phyloP scores from a whole-genome alignment of 495 filamentous ascomycete genomes.

The Penicillium desertorum region DNA sequence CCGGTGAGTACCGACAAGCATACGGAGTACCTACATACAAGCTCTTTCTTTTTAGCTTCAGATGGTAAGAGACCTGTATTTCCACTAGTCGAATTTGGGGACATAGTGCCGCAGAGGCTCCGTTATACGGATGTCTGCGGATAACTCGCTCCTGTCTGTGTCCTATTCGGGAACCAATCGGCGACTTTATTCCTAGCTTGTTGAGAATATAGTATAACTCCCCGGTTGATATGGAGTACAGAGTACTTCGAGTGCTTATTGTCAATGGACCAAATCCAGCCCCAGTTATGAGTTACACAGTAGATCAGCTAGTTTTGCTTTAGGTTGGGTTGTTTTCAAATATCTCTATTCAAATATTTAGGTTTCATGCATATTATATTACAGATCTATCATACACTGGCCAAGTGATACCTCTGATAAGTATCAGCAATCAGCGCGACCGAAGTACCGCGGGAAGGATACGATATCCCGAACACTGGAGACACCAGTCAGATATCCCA shows the following conservation, averaged over 20 bases:
- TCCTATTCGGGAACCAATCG: constrained; percentile 1
- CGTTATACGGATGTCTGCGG: constrained; percentile 5
- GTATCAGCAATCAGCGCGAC: constrained; percentile 80
- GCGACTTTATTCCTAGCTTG: background rate
- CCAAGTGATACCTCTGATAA: background rate
- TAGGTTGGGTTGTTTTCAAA: background rate
- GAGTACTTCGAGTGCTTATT: background rate
- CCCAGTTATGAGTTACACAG: background rate
- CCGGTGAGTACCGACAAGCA: constrained; percentile 3
- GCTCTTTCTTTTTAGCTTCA: background rate
- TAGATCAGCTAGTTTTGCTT: background rate
- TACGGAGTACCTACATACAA: too few species aligned
- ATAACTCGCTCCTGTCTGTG: background rate
- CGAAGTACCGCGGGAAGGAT: constrained; percentile 85
- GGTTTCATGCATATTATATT: constrained; percentile 14
- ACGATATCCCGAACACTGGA: constrained; percentile 84
- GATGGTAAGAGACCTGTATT: constrained; percentile 4
- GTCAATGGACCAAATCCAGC: background rate
- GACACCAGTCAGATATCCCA: constrained; percentile 82
- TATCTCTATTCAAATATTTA: background rate
- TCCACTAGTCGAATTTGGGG: constrained; percentile 5
- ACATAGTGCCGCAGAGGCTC: constrained; percentile 8
- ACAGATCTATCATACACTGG: constrained; percentile 24
- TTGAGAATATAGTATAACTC: background rate
- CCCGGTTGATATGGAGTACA: background rate